phyloP scores from a whole-genome alignment of 306 rosid species.

The Trifolium subterraneum region DNA sequence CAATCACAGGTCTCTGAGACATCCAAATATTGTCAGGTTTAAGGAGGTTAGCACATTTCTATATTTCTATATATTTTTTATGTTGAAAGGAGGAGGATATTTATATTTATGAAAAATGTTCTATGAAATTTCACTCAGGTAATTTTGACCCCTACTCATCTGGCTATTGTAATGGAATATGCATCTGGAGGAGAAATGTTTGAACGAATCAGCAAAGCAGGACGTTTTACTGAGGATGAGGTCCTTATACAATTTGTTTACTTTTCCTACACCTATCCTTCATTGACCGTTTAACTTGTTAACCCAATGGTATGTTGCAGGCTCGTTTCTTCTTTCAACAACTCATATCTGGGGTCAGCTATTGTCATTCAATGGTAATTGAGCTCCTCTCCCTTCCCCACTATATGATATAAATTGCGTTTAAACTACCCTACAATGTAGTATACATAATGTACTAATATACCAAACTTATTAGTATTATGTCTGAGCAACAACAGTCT shows the following conservation, averaged over 20 bases:
- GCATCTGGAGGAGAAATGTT: conserved; percentile 97
- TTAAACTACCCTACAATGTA: conserved; percentile 14
- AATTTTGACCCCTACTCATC: conserved; percentile 89
- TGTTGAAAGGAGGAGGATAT: background rate
- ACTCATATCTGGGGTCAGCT: conserved; percentile 96
- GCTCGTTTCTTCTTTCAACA: conserved; percentile 99
- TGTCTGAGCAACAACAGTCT: conserved; percentile 18
- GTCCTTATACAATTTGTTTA: conserved; percentile 45
- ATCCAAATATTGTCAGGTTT: conserved; percentile 86
- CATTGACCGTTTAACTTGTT: conserved; percentile 16
- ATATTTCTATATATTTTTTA: background rate
- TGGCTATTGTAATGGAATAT: conserved; percentile 95
- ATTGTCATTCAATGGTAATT: conserved; percentile 89
- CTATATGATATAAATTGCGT: background rate
- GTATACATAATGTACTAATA: background rate
- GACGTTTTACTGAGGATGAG: conserved; percentile 91
- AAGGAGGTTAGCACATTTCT: conserved; percentile 69
- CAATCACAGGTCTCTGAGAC: conserved; percentile 92
- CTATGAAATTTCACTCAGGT: conserved; percentile 50
- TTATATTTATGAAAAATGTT: conserved; percentile 11
- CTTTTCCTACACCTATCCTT: conserved; percentile 10
- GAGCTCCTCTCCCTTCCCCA: conserved; percentile 19
- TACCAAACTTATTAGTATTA: background rate
- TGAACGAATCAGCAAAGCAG: conserved; percentile 71
- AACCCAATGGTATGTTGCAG: conserved; percentile 51